phyloP scores from a whole-genome alignment of 208 protist genomes.

The Trypanosoma cruzi region DNA sequence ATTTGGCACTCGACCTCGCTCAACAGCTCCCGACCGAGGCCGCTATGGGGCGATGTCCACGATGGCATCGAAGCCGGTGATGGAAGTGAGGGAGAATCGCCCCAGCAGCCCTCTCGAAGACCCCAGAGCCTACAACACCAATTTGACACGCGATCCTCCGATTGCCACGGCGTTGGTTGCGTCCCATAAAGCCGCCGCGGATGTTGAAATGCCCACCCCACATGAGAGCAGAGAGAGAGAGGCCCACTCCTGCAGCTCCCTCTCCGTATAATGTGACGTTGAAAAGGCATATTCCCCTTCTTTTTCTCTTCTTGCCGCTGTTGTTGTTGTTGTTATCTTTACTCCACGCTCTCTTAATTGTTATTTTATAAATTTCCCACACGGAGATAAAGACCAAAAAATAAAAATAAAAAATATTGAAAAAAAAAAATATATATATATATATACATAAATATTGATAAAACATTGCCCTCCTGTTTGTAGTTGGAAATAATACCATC shows the following conservation, averaged over 20 bases:
- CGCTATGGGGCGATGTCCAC: background rate
- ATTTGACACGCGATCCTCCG: conserved; percentile 59
- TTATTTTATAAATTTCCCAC: background rate
- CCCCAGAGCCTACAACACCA: conserved; percentile 79
- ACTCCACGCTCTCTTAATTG: background rate
- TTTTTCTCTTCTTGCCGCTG: conserved; percentile 5
- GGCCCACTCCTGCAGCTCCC: background rate
- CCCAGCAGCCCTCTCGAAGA: conserved; percentile 26
- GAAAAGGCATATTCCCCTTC: background rate
- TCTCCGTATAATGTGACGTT: background rate
- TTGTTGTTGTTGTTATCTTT: background rate
- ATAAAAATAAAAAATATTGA: background rate
- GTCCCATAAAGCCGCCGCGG: conserved; percentile 8
- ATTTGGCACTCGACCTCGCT: conserved; percentile 16
- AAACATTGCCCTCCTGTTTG: too few relatives aligned
- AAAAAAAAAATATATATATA: background rate
- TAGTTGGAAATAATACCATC: background rate
- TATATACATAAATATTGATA: background rate
- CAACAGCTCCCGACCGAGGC: background rate
- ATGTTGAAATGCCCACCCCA: background rate
- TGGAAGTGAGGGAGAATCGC: background rate
- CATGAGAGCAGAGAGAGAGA: background rate
- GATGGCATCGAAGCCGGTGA: background rate
- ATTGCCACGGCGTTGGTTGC: conserved; percentile 12
- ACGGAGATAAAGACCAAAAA: background rate